Conservation (phyloP, 768 basidiomycete species). For the Lentinula sp. region DNA sequence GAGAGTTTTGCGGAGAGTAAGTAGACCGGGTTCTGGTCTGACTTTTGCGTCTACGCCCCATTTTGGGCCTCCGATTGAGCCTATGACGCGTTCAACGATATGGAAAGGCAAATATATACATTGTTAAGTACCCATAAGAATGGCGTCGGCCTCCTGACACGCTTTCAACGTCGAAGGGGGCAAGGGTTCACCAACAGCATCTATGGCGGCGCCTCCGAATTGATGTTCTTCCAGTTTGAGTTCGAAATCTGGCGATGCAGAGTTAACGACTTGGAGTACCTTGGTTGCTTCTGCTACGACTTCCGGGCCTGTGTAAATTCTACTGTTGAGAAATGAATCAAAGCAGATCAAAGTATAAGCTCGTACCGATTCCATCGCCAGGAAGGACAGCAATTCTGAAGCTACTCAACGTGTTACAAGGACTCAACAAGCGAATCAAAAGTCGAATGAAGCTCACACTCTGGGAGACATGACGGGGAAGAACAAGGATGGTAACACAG, state of each 20-base stretch:
- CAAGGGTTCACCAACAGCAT: slow-evolving; percentile 77
- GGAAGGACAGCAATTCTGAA: slow-evolving; percentile 86
- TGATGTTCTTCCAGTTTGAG: slow-evolving; percentile 70
- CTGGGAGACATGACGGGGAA: slow-evolving; percentile 30
- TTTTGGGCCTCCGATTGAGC: slow-evolving; percentile 97
- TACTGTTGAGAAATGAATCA: too few relatives aligned
- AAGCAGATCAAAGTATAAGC: not conserved
- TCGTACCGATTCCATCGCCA: slow-evolving; percentile 94
- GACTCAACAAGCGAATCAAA: not conserved
- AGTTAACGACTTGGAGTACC: slow-evolving; percentile 70
- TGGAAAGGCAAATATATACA: not conserved
- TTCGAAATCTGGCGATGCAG: slow-evolving; percentile 54
- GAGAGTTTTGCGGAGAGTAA: slow-evolving; percentile 83
- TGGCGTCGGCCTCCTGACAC: slow-evolving; percentile 90
- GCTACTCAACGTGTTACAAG: slow-evolving; percentile 29
- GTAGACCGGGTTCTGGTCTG: slow-evolving; percentile 89
- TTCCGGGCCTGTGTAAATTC: slow-evolving; percentile 66
- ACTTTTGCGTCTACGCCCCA: slow-evolving; percentile 90
- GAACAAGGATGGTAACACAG: not conserved
- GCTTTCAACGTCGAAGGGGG: slow-evolving; percentile 82
- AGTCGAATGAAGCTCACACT: slow-evolving; percentile 27
- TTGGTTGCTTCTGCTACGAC: slow-evolving; percentile 82
- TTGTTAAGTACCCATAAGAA: slow-evolving; percentile 74
- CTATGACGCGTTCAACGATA: slow-evolving; percentile 33
- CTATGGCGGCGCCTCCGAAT: slow-evolving; percentile 94